Evolutionary conservation across 345 rosid genomes (phyloP).

Genomic region (Citrus inodora): DNA sequence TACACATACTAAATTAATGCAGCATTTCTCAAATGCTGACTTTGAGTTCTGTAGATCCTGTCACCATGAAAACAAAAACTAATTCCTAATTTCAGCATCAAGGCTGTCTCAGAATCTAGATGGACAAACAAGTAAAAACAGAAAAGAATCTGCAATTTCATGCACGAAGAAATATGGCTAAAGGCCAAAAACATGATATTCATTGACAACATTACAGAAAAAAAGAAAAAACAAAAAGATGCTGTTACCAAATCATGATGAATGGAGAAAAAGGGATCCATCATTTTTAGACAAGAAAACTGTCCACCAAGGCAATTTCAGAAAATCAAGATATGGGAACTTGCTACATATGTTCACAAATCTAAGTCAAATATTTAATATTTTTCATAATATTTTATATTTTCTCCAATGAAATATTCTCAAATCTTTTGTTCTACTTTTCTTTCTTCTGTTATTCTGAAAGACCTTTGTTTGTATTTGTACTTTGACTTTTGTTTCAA

Average conservation of each 20-base stretch:
- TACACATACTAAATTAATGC: slow-evolving; percentile 77
- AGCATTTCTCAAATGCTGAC: slow-evolving; percentile 79
- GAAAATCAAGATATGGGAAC: no score
- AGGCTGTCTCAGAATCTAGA: background rate
- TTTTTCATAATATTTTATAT: no score
- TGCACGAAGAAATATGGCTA: background rate
- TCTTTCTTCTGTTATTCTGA: no score
- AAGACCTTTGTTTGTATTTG: no score
- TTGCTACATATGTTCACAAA: no score
- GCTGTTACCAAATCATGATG: background rate
- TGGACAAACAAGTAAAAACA: background rate
- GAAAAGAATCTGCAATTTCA: background rate
- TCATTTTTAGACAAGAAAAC: no score
- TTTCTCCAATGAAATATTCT: no score
- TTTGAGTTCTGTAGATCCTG: slow-evolving; percentile 87
- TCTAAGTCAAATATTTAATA: no score
- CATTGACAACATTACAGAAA: background rate
- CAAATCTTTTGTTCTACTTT: no score
- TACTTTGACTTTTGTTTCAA: no score
- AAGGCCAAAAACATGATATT: background rate
- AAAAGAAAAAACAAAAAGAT: background rate
- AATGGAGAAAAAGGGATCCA: no score
- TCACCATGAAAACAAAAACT: slow-evolving; percentile 7
- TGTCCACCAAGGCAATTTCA: no score
- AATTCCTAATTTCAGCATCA: background rate